phyloP scores from a whole-genome alignment of 1,139 yeast genomes.

The Geotrichum aggregatum region DNA sequence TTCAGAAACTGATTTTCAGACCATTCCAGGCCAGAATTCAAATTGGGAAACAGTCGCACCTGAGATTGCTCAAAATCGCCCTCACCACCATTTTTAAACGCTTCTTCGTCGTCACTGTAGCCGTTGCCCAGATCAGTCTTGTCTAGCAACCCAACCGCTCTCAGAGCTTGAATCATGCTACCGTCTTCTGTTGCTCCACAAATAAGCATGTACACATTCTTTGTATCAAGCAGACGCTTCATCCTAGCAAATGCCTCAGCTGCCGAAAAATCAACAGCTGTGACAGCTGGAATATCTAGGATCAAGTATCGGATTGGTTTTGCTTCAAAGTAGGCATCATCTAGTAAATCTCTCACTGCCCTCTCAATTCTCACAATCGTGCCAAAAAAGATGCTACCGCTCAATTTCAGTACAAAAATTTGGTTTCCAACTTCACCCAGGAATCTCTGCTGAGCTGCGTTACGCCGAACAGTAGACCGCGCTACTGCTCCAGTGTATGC shows the following conservation, averaged over 20 bases:
- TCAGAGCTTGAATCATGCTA: constrained; percentile 51
- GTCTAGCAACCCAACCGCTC: constrained; percentile 71
- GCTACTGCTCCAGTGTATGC: constrained; percentile 85
- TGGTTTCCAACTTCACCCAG: constrained; percentile 84
- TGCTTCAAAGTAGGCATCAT: constrained; percentile 44
- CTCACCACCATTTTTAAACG: constrained; percentile 12
- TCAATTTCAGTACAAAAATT: constrained; percentile 77
- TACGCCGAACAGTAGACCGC: constrained; percentile 87
- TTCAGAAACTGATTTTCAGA: constrained; percentile 85
- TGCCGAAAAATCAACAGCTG: constrained; percentile 86
- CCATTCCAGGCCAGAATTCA: constrained; percentile 92
- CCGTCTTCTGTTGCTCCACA: constrained; percentile 72
- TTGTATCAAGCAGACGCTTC: constrained; percentile 68
- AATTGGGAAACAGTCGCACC: constrained; percentile 63
- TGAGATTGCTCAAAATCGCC: constrained; percentile 26
- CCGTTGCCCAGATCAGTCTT: constrained; percentile 13
- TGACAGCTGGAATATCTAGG: constrained; percentile 78
- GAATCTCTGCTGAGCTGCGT: constrained; percentile 83
- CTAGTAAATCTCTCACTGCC: constrained; percentile 63
- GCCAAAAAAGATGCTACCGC: constrained; percentile 89
- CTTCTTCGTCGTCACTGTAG: constrained; percentile 15
- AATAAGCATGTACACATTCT: constrained; percentile 65
- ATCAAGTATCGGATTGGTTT: constrained; percentile 73
- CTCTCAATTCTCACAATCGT: constrained; percentile 88
- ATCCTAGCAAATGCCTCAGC: constrained; percentile 93